Conservation (phyloP, 2,329 filamentous ascomycete genomes). For the Colletotrichum eremochloae region DNA sequence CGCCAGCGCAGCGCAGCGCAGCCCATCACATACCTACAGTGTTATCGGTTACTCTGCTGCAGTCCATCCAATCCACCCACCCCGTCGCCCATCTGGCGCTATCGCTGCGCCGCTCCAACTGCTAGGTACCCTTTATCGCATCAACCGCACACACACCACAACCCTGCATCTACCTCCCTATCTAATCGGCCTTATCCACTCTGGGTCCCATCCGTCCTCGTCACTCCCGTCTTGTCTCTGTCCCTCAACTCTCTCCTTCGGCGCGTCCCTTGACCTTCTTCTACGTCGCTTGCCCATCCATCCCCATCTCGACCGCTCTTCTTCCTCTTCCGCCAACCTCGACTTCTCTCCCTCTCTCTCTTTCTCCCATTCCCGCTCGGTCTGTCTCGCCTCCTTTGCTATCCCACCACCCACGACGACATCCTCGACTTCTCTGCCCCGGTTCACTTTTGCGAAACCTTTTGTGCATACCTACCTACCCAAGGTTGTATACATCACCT, state of each 20-base stretch:
- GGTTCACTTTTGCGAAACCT: slow-evolving; percentile 5
- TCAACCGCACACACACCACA: slow-evolving; percentile 21
- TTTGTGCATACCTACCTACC: slow-evolving; percentile 8
- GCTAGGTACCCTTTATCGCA: slow-evolving; percentile 40
- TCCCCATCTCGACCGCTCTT: slow-evolving; percentile 17
- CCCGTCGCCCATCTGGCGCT: slow-evolving; percentile 20
- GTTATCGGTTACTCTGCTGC: background rate
- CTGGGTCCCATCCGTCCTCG: slow-evolving; percentile 35
- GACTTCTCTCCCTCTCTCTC: slow-evolving; percentile 20
- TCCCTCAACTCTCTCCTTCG: slow-evolving; percentile 33
- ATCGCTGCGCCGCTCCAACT: slow-evolving; percentile 17
- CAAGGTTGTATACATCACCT: background rate
- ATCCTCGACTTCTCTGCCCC: slow-evolving; percentile 35
- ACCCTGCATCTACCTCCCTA: slow-evolving; percentile 31
- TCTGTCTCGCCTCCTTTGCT: slow-evolving; percentile 2
- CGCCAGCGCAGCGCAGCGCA: background rate
- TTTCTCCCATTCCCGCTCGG: background rate
- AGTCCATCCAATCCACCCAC: slow-evolving; percentile 3
- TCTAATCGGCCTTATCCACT: slow-evolving; percentile 40
- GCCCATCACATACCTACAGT: background rate
- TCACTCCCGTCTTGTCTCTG: slow-evolving; percentile 35
- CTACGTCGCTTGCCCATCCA: slow-evolving; percentile 36
- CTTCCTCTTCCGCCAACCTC: slow-evolving; percentile 24
- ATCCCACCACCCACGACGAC: slow-evolving; percentile 31
- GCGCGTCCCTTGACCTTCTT: slow-evolving; percentile 38